A percentile compares a stretch with the other conserved stretches of the same genome.
Evolutionary conservation across 768 basidiomycete species (phyloP).

Genomic region (Filobasidium wieringae): DNA sequence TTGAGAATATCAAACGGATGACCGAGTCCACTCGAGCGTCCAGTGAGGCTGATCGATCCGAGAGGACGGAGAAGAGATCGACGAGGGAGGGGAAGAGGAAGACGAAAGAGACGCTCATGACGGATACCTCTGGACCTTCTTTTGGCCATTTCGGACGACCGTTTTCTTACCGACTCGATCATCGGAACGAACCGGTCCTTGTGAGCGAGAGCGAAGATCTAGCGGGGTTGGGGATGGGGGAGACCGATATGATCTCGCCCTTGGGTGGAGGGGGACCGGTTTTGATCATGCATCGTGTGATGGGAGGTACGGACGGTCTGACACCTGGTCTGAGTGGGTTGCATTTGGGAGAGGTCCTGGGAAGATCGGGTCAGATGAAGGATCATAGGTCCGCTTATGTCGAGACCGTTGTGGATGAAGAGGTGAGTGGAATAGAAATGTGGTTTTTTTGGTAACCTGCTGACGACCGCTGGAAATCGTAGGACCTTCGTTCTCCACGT

Average conservation of each 20-base stretch:
- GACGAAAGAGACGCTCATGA: conserved; percentile 22
- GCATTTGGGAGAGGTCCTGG: conserved; percentile 6
- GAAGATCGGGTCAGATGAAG: background rate
- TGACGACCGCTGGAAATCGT: no score
- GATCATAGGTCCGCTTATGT: conserved; percentile 32
- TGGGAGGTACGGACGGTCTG: conserved; percentile 6
- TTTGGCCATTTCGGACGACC: conserved; percentile 36
- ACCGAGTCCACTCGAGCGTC: background rate
- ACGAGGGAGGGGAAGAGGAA: background rate
- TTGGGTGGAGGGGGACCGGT: conserved; percentile 1
- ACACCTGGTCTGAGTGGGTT: conserved; percentile 5
- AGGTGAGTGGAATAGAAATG: conserved; percentile 20
- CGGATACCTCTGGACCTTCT: conserved; percentile 29
- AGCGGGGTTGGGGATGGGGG: conserved; percentile 17
- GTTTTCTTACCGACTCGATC: conserved; percentile 27
- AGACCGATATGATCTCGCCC: conserved; percentile 3
- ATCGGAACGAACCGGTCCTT: no score
- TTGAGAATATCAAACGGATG: background rate
- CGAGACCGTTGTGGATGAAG: conserved; percentile 30
- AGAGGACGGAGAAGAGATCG: background rate
- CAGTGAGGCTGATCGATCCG: no score
- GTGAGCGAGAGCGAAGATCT: no score
- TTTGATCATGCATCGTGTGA: conserved; percentile 16
- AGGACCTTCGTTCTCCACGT: background rate
- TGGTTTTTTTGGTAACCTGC: no score